These are phyloP conservation scores for Lactarius hatsudake DNA, from an alignment of 768 basidiomycete species.

Conservation along the genomic window DNA sequence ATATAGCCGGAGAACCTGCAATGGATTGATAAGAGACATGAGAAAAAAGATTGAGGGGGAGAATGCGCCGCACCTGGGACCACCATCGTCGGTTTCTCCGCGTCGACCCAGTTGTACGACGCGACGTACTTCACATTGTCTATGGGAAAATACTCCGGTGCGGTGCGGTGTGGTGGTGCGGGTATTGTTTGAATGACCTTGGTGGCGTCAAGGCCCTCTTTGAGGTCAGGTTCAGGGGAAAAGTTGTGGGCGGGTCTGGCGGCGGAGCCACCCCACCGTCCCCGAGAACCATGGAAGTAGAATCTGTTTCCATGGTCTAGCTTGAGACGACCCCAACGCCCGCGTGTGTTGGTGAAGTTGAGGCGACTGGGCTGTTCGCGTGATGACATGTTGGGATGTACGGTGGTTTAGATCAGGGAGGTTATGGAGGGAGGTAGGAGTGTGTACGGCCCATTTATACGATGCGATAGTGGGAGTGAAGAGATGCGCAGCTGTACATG, in stretches of 20 bases:
- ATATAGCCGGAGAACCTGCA: slow-evolving; percentile 57
- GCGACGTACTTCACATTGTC: slow-evolving; percentile 31
- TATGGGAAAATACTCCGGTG: slow-evolving; percentile 7
- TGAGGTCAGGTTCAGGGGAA: slow-evolving; percentile 9
- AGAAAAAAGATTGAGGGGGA: background rate
- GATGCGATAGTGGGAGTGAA: no score
- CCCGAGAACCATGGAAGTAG: slow-evolving; percentile 5
- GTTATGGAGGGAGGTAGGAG: no score
- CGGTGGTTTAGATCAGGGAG: no score
- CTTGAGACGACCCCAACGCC: background rate
- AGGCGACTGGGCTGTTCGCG: background rate
- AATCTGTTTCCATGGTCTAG: slow-evolving; percentile 7
- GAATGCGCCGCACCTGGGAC: slow-evolving; percentile 32
- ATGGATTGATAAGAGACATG: background rate
- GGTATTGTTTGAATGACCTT: slow-evolving; percentile 9
- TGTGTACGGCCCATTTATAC: no score
- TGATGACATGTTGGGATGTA: background rate
- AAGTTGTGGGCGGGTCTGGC: background rate
- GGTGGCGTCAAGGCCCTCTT: slow-evolving; percentile 13
- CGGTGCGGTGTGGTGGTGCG: background rate
- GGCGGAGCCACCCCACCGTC: background rate
- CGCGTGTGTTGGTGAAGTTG: background rate
- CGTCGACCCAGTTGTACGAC: slow-evolving; percentile 35
- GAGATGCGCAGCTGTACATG: background rate
- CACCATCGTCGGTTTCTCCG: slow-evolving; percentile 31